These are phyloP conservation scores for Lachancea cidri DNA, from an alignment of 805 yeast species.

Conservation along the genomic window DNA sequence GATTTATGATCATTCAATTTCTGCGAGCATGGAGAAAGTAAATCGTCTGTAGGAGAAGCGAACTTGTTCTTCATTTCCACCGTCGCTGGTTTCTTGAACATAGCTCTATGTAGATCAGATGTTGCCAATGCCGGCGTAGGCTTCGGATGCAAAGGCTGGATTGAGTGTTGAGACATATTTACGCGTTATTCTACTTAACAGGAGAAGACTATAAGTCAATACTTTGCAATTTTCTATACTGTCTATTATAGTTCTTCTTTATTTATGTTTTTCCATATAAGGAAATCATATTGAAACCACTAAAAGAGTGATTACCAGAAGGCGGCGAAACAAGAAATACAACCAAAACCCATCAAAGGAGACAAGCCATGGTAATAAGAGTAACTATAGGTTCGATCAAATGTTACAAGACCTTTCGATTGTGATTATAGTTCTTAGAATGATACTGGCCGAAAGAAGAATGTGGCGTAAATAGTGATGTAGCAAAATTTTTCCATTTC, in stretches of 20 bases:
- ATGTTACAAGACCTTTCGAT: no score
- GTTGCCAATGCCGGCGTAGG: slow-evolving; percentile 2
- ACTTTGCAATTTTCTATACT: not conserved
- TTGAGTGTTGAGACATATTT: slow-evolving; percentile 16
- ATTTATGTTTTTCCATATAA: slow-evolving; percentile 1
- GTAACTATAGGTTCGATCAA: no score
- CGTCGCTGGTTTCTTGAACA: slow-evolving; percentile 21
- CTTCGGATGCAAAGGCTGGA: slow-evolving; percentile 28
- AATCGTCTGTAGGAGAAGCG: slow-evolving; percentile 54
- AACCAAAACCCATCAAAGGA: not conserved
- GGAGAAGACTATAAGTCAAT: not conserved
- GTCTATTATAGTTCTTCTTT: not conserved
- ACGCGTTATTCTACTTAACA: not conserved
- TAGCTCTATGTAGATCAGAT: slow-evolving; percentile 19
- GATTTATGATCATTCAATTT: slow-evolving; percentile 47
- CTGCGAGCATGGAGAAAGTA: slow-evolving; percentile 55
- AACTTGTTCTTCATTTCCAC: slow-evolving; percentile 20
- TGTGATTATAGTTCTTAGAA: no score
- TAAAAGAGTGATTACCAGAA: not conserved
- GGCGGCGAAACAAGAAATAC: not conserved
- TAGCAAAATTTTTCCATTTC: not conserved
- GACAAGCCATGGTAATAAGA: no score
- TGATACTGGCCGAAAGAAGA: no score
- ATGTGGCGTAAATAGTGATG: not conserved
- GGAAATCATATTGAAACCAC: not conserved